phyloP scores from a whole-genome alignment of 768 basidiomycete species.

The Holtermannia corniformis region DNA sequence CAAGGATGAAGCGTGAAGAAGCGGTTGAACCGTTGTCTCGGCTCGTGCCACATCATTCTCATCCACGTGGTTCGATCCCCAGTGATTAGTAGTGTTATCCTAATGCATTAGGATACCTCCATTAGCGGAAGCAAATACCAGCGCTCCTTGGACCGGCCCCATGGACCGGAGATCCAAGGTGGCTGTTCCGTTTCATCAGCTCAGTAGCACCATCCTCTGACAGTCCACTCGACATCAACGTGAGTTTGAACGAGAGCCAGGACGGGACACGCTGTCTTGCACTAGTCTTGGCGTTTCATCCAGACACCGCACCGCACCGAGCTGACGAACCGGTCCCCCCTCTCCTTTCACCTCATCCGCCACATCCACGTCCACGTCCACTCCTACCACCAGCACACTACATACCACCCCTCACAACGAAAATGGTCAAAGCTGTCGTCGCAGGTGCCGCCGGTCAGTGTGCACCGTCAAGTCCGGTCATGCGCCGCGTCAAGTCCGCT shows the following conservation, averaged over 20 bases:
- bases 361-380: neutral
- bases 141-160: too few relatives aligned
- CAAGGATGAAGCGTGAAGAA: too few relatives aligned
- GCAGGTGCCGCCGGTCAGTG: conserved; percentile 82
- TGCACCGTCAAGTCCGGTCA: conserved; percentile 3
- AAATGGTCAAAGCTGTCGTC: conserved; percentile 78
- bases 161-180: too few relatives aligned
- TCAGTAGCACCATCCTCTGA: too few relatives aligned
- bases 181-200: too few relatives aligned
- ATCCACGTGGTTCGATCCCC: too few relatives aligned
- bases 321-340: neutral
- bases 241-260: neutral
- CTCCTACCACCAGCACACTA: neutral
- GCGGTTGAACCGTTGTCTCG: too few relatives aligned
- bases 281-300: neutral
- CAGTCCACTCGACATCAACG: neutral
- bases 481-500: neutral
- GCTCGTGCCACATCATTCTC: neutral
- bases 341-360: neutral
- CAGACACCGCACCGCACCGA: too few relatives aligned
- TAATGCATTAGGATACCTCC: too few relatives aligned
- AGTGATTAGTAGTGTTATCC: too few relatives aligned
- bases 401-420: conserved; percentile 9
- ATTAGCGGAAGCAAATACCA: neutral
- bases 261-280: too few relatives aligned